These are phyloP conservation scores for Trametes elegans DNA, from an alignment of 768 basidiomycete species.

Conservation along the genomic window DNA sequence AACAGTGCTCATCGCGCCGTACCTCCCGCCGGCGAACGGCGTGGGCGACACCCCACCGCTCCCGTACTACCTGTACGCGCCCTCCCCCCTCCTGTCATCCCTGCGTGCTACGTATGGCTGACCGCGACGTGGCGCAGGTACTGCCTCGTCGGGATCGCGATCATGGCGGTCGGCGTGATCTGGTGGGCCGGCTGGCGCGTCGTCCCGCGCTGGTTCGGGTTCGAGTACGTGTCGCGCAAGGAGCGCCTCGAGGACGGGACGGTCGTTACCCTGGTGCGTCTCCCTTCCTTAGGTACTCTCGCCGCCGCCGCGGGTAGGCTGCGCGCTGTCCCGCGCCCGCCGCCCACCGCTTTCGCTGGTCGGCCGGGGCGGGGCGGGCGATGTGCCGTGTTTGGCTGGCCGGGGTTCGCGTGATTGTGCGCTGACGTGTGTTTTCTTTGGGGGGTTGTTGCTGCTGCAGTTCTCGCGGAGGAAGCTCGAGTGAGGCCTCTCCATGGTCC, in stretches of 20 bases:
- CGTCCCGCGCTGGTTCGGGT: conserved; percentile 48
- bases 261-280: conserved; percentile 47
- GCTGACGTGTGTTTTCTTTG: neutral
- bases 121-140: conserved; percentile 34
- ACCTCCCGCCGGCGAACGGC: conserved; percentile 50
- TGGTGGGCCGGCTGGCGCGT: conserved; percentile 59
- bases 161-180: conserved; percentile 44
- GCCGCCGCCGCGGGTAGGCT: no score
- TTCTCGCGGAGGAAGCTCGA: conserved; percentile 19
- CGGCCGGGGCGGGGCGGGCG: neutral
- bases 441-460: no score
- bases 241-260: conserved; percentile 51
- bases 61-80: conserved; percentile 53
- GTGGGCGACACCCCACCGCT: conserved; percentile 60
- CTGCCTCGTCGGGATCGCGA: conserved; percentile 50
- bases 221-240: conserved; percentile 47
- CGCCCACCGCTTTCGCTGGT: no score
- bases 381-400: no score
- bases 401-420: no score
- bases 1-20: conserved; percentile 52
- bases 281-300: neutral
- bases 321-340: no score
- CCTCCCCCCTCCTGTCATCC: neutral
- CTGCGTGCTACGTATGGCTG: neutral
- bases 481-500: no score